Evolutionary conservation across 352 stramenopile genomes (phyloP), one percentile per base, ranked within the genome.

Genomic region (Globisporangium iwayamae): DNA sequence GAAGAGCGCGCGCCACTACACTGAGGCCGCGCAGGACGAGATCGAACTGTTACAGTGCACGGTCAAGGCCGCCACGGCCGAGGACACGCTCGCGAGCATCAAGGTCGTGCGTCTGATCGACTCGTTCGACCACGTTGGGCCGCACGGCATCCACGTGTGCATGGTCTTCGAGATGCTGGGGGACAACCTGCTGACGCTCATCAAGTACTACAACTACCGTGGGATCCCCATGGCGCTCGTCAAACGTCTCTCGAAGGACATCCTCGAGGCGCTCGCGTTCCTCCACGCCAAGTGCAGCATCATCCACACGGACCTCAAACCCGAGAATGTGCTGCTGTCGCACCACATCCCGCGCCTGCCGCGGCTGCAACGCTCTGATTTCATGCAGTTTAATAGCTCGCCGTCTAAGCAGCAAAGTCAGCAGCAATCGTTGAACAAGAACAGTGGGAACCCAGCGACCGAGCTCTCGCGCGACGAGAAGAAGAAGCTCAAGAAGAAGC

Each of bases 241-340:
- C 10, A 96, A 98, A 73, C 90, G 87, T 34, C 92, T 99, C 67
- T 91, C 93, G 13, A 81, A 81, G 32, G 93, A 99, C 65, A 98
- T 99, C 62, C 95, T 98, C 56, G 85, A 96, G 66, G 97, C 89
- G 14, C 81, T 99, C 18, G 96, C 98, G 56, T 99, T 99, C 76
- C 76, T 99, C 14, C 97, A 99, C 73, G 56, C 87, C 53, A 90
- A 98, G 66, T 99, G 97, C 79, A 69, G 97, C 62, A 99, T 99
- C 69, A 99, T 99, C 76, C 98, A 99, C 83, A 99, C 97, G 5
- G 98, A 99, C 83, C 76, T 99, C 5, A 99, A 99, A 70, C 97
- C 97, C 0, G 98, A 99, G 76, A 99, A 99, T 74, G 93, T 99
- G 22, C 70, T 99, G 47, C 74, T 99, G 2, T 94, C 73, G 52